These are phyloP conservation scores for Arabidopsis lyrata DNA, from an alignment of 441 rosid species.

Conservation along the genomic window DNA sequence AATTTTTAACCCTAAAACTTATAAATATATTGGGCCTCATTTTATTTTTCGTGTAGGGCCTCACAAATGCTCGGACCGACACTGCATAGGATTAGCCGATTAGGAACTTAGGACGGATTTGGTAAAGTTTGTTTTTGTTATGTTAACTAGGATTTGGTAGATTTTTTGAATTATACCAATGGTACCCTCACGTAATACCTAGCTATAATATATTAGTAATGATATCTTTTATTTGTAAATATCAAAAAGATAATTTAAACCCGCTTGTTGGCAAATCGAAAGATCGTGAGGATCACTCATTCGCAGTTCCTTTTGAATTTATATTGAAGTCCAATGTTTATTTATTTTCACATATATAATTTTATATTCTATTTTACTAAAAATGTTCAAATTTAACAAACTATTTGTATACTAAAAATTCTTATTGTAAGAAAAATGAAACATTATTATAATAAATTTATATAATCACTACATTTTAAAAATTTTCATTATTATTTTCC, in stretches of 20 bases:
- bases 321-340: neutral
- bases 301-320: neutral
- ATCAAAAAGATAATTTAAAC: too few species aligned
- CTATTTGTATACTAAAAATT: too few species aligned
- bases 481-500: too few species aligned
- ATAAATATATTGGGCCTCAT: too few species aligned
- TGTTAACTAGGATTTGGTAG: neutral
- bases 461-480: too few species aligned
- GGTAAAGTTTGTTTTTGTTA: neutral
- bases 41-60: too few species aligned
- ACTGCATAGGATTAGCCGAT: neutral
- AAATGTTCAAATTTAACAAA: neutral
- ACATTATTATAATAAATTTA: too few species aligned
- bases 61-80: too few species aligned
- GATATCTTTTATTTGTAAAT: neutral
- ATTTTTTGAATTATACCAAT: neutral
- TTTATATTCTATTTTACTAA: neutral
- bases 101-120: neutral
- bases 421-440: too few species aligned
- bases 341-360: neutral
- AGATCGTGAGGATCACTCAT: constrained; percentile 9
- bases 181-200: constrained; percentile 8
- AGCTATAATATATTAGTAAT: neutral
- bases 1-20: too few species aligned
- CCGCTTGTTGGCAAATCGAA: too few species aligned